Evolutionary conservation across 768 basidiomycete genomes (phyloP).

Genomic region (Rhodotorula diobovata): DNA sequence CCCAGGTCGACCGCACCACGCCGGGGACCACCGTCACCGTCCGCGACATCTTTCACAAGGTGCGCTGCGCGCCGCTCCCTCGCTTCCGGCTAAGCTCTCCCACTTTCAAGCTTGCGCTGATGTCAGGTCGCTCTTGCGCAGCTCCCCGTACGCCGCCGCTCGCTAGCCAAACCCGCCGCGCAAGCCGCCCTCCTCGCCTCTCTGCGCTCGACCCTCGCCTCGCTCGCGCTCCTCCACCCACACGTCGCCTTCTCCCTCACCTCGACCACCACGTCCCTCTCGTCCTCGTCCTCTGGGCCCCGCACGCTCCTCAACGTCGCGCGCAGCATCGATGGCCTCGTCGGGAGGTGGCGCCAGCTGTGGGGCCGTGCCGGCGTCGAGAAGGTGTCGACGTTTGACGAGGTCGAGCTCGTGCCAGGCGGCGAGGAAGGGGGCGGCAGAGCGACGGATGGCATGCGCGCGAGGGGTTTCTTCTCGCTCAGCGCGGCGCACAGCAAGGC

Average conservation of each 20-base stretch:
- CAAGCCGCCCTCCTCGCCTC: constrained; percentile 1
- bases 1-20: not conserved
- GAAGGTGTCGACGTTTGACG: constrained; percentile 51
- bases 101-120: not conserved
- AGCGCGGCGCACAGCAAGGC: constrained; percentile 52
- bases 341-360: constrained; percentile 34
- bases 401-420: constrained; percentile 40
- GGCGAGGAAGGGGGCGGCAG: constrained; percentile 54
- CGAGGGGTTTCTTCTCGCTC: constrained; percentile 63
- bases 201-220: constrained; percentile 7
- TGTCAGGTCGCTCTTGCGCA: not conserved
- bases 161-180: constrained; percentile 13
- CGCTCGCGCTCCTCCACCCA: constrained; percentile 24
- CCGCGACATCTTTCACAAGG: constrained; percentile 82
- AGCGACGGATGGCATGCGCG: too few species aligned
- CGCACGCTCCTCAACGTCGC: constrained; percentile 10
- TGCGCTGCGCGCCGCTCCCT: not conserved
- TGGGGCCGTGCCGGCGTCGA: constrained; percentile 33
- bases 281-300: not conserved
- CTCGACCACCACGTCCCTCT: constrained; percentile 8
- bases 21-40: constrained; percentile 63
- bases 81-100: too few species aligned
- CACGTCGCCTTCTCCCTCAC: constrained; percentile 22
- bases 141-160: constrained; percentile 32
- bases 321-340: constrained; percentile 1